A percentile compares a stretch with the other conserved stretches of the same genome.
phyloP scores from a whole-genome alignment of 176 grass and related monocot genomes.

The Ampelocalamus luodianensis region DNA sequence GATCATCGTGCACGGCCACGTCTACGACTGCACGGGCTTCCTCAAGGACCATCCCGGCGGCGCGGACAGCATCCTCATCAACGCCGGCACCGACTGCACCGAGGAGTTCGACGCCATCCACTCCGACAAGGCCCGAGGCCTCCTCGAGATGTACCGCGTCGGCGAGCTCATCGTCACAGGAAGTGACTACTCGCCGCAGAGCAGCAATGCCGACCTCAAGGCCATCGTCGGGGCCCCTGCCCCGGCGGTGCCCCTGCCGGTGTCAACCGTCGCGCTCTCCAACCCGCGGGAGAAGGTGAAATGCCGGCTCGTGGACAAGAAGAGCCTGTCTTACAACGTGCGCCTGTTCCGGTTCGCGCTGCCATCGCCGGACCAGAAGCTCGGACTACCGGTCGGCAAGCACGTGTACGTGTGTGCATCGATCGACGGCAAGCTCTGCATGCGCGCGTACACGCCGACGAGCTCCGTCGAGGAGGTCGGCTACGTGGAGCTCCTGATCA shows the following conservation, averaged over 20 bases:
- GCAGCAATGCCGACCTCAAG: constrained; percentile 41
- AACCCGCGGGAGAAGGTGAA: constrained; percentile 61
- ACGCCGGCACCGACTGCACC: constrained; percentile 87
- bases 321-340: constrained; percentile 55
- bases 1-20: constrained; percentile 81
- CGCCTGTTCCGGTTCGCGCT: constrained; percentile 70
- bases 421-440: constrained; percentile 65
- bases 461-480: constrained; percentile 54
- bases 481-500: constrained; percentile 84
- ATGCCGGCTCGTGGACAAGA: constrained; percentile 58
- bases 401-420: constrained; percentile 69
- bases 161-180: constrained; percentile 58
- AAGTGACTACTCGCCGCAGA: constrained; percentile 17
- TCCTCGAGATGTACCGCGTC: constrained; percentile 69
- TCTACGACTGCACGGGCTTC: constrained; percentile 83
- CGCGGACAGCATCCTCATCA: constrained; percentile 89
- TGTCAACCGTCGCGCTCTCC: constrained; percentile 46
- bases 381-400: constrained; percentile 77
- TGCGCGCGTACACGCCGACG: constrained; percentile 86
- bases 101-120: constrained; percentile 97
- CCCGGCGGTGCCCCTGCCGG: not conserved
- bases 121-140: constrained; percentile 62
- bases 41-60: constrained; percentile 94
- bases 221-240: constrained; percentile 43
- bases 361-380: constrained; percentile 49